phyloP scores from a whole-genome alignment of 108 stramenopile genomes.

The Skeletonema menzelii region DNA sequence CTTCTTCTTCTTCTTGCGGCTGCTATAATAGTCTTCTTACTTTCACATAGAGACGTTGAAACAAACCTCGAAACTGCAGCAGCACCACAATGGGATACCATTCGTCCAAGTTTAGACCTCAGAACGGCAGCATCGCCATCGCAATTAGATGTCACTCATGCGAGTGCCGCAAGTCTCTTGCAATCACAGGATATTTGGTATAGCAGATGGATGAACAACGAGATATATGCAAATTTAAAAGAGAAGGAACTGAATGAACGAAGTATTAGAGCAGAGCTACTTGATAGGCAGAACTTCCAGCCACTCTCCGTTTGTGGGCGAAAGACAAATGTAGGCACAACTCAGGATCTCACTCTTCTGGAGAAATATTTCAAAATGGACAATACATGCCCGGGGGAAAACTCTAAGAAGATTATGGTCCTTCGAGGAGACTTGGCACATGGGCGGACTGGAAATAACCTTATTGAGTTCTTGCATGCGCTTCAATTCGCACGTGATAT shows the following conservation, averaged over 20 bases:
- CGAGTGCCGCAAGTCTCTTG: no score
- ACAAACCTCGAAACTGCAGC: neutral
- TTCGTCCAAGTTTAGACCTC: no score
- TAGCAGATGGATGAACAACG: neutral
- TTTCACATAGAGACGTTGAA: no score
- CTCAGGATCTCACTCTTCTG: conserved; percentile 4
- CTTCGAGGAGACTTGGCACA: neutral
- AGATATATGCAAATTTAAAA: neutral
- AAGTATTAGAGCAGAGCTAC: neutral
- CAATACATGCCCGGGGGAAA: neutral
- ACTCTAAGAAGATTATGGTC: neutral
- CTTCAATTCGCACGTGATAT: neutral
- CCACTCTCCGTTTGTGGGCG: conserved; percentile 9
- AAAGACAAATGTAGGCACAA: neutral
- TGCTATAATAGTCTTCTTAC: neutral
- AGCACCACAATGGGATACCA: neutral
- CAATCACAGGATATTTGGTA: neutral
- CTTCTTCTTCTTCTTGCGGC: neutral
- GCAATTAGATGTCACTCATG: neutral
- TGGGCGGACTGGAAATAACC: neutral
- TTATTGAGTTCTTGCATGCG: neutral
- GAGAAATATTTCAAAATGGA: neutral
- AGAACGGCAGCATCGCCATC: no score
- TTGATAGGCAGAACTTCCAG: neutral
- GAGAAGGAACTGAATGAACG: neutral